Conservation (phyloP, 2,329 filamentous ascomycete genomes). For the Spiromastix sp. region DNA sequence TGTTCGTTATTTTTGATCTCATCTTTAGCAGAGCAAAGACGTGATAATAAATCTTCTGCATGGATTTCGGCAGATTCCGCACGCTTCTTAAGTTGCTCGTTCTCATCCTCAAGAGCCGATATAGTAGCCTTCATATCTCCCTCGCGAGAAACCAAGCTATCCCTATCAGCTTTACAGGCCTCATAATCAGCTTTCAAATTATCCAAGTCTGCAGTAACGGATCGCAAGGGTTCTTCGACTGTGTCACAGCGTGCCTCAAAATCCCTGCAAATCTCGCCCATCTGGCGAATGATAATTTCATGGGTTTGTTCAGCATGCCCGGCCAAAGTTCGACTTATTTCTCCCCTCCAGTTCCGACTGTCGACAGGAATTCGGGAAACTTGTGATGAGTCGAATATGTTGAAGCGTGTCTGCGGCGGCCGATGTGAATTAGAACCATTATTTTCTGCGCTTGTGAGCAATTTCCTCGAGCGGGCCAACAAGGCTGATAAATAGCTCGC, state of each 20-base stretch:
- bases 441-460: too few relatives aligned
- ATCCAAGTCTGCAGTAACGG: constrained; percentile 25
- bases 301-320: constrained; percentile 34
- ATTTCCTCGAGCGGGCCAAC: too few relatives aligned
- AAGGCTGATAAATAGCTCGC: too few relatives aligned
- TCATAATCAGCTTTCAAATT: constrained; percentile 26
- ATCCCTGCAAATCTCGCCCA: constrained; percentile 45
- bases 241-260: constrained; percentile 46
- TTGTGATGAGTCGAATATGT: constrained; percentile 3
- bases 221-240: constrained; percentile 43
- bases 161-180: constrained; percentile 23
- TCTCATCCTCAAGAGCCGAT: constrained; percentile 31
- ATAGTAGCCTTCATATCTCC: constrained; percentile 26
- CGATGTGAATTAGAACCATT: too few relatives aligned
- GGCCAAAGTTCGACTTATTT: constrained; percentile 35
- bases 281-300: constrained; percentile 37
- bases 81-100: constrained; percentile 25
- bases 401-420: too few relatives aligned
- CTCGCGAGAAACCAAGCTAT: constrained; percentile 26
- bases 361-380: constrained; percentile 12
- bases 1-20: constrained; percentile 28
- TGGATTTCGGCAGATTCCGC: constrained; percentile 28
- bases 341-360: constrained; percentile 40
- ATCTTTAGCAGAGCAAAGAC: constrained; percentile 21
- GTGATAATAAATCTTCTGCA: constrained; percentile 26